Evolutionary conservation across 1,139 yeast genomes (phyloP).

Genomic region (Zygosaccharomyces sapae): DNA sequence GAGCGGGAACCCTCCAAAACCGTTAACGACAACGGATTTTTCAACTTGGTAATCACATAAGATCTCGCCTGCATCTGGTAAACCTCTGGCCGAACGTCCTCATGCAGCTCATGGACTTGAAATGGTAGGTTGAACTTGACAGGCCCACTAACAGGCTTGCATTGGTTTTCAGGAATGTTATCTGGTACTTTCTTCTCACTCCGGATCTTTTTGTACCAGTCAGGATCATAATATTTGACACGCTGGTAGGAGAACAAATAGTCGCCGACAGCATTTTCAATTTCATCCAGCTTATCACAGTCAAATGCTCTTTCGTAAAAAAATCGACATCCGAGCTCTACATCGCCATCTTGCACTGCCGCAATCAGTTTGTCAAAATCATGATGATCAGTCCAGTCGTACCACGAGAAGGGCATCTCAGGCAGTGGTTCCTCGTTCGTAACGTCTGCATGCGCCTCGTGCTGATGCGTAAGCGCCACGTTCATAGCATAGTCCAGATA

Average conservation of each 20-base stretch:
- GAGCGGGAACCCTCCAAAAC: slow-evolving; percentile 19
- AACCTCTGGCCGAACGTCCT: slow-evolving; percentile 29
- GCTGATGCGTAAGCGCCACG: slow-evolving; percentile 2
- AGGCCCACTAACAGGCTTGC: slow-evolving; percentile 5
- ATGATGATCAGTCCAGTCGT: slow-evolving; percentile 29
- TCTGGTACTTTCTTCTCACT: slow-evolving; percentile 3
- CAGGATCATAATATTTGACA: slow-evolving; percentile 11
- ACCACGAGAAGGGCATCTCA: slow-evolving; percentile 28
- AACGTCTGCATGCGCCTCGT: neutral
- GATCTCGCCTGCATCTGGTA: slow-evolving; percentile 27
- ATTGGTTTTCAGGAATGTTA: slow-evolving; percentile 5
- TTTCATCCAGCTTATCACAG: neutral
- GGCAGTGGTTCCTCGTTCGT: slow-evolving; percentile 1
- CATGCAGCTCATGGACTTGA: slow-evolving; percentile 16
- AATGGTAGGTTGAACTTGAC: slow-evolving; percentile 18
- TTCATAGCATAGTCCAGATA: slow-evolving; percentile 17
- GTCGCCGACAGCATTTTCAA: slow-evolving; percentile 13
- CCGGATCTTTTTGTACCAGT: slow-evolving; percentile 12
- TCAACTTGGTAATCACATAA: slow-evolving; percentile 17
- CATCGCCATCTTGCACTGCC: slow-evolving; percentile 8
- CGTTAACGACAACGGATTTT: slow-evolving; percentile 27
- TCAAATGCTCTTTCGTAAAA: slow-evolving; percentile 18
- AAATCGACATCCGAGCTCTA: slow-evolving; percentile 17
- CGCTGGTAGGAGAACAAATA: slow-evolving; percentile 15
- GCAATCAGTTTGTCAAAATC: slow-evolving; percentile 22